These are phyloP conservation scores for Aspergillus homomorphus DNA, from an alignment of 495 filamentous ascomycete species.

Conservation along the genomic window DNA sequence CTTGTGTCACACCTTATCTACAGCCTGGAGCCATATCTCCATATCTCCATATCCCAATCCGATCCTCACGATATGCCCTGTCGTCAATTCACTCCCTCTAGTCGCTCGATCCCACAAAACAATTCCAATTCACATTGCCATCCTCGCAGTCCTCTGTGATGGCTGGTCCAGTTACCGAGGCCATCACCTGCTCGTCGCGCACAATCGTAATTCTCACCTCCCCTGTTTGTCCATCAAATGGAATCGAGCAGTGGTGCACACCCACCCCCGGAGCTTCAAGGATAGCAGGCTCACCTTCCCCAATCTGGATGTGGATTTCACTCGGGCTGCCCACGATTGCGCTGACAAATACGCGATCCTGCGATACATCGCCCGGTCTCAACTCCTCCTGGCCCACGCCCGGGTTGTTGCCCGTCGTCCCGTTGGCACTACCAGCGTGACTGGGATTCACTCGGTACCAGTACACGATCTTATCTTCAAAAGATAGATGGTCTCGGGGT, in stretches of 20 bases:
- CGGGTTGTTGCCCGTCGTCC: slow-evolving; percentile 40
- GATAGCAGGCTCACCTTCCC: slow-evolving; percentile 37
- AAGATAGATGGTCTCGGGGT: slow-evolving; percentile 15
- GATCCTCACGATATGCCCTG: background rate
- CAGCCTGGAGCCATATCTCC: background rate
- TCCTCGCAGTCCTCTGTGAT: slow-evolving; percentile 47
- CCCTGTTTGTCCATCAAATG: slow-evolving; percentile 51
- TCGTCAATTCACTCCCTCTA: background rate
- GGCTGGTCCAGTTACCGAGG: slow-evolving; percentile 39
- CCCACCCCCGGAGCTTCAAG: slow-evolving; percentile 38
- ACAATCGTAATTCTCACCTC: slow-evolving; percentile 49
- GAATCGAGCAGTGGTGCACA: slow-evolving; percentile 49
- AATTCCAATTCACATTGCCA: slow-evolving; percentile 52
- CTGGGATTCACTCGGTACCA: slow-evolving; percentile 59
- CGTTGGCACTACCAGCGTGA: slow-evolving; percentile 32
- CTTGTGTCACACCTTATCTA: background rate
- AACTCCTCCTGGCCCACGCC: slow-evolving; percentile 25
- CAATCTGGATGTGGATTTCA: slow-evolving; percentile 51
- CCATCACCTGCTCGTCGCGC: slow-evolving; percentile 32
- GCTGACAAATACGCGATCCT: slow-evolving; percentile 39
- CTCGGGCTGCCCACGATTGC: slow-evolving; percentile 25
- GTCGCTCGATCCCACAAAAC: slow-evolving; percentile 38
- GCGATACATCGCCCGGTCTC: slow-evolving; percentile 23
- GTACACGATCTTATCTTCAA: slow-evolving; percentile 50
- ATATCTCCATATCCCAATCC: background rate